Evolutionary conservation across 1,284 basidiomycete genomes (phyloP).

Genomic region (Pseudozyma sp.): DNA sequence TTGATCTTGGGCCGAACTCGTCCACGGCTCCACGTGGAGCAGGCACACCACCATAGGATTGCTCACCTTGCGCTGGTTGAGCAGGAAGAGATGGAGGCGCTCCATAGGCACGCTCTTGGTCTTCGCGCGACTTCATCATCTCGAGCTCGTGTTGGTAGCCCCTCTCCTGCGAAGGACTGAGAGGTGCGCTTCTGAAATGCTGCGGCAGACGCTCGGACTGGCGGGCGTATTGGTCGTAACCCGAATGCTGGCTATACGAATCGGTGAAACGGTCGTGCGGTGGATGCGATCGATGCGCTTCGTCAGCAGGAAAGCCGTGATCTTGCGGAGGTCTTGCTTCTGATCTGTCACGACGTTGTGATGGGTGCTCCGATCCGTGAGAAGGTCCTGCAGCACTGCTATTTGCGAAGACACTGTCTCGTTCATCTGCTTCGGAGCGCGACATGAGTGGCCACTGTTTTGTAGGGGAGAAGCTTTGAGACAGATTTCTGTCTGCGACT

Average conservation of each 20-base stretch:
- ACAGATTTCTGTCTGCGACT: no score
- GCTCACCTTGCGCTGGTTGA: slow-evolving; percentile 16
- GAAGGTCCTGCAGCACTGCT: slow-evolving; percentile 20
- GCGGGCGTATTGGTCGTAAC: slow-evolving; percentile 19
- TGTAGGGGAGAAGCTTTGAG: not conserved
- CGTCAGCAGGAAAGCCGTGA: slow-evolving; percentile 14
- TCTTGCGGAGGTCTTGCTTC: slow-evolving; percentile 10
- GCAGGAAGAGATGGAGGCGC: slow-evolving; percentile 9
- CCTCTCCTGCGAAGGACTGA: slow-evolving; percentile 22
- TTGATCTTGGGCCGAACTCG: slow-evolving; percentile 27
- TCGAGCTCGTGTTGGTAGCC: slow-evolving; percentile 45
- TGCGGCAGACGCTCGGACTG: slow-evolving; percentile 8
- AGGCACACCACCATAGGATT: slow-evolving; percentile 16
- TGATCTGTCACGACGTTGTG: slow-evolving; percentile 22
- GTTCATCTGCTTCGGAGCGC: slow-evolving; percentile 32
- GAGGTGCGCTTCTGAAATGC: not conserved
- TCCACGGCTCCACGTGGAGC: slow-evolving; percentile 11
- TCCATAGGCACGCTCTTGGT: slow-evolving; percentile 28
- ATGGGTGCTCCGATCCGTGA: slow-evolving; percentile 15
- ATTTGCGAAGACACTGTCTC: slow-evolving; percentile 15
- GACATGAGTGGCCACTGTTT: slow-evolving; percentile 17
- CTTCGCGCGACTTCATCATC: slow-evolving; percentile 45
- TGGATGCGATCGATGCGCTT: slow-evolving; percentile 15
- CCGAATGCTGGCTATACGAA: slow-evolving; percentile 9
- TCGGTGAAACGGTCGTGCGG: slow-evolving; percentile 16